Evolutionary conservation across 306 rosid species (phyloP).

Genomic region (Luffa aegyptiaca): DNA sequence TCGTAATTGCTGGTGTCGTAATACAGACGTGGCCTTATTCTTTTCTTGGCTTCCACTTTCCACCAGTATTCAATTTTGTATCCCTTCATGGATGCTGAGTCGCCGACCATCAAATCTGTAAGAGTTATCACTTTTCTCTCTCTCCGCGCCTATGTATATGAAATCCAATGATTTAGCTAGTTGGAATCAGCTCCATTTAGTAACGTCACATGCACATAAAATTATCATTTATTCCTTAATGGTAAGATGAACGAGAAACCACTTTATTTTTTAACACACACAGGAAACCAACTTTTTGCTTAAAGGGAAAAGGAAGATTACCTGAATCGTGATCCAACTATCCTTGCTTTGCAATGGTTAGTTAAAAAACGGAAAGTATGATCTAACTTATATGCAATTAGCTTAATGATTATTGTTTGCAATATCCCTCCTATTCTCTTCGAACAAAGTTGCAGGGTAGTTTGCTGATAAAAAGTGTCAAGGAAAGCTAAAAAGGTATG

Average conservation of each 20-base stretch:
- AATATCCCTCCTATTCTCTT: background rate
- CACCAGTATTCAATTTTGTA: background rate
- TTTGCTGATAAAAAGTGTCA: constrained; percentile 1
- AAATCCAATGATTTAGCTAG: background rate
- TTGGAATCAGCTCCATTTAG: constrained; percentile 1
- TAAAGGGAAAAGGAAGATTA: background rate
- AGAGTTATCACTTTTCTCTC: background rate
- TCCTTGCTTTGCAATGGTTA: background rate
- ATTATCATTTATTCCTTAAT: background rate
- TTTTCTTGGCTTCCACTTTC: background rate
- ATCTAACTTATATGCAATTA: background rate
- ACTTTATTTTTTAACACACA: background rate
- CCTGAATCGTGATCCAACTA: background rate
- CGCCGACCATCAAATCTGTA: background rate
- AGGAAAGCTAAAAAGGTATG: background rate
- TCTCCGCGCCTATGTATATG: background rate
- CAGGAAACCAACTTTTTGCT: background rate
- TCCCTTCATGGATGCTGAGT: constrained; percentile 8
- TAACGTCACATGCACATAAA: background rate
- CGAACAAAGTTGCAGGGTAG: background rate
- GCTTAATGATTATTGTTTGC: background rate
- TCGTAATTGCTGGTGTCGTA: background rate
- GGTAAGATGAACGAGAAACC: constrained; percentile 3
- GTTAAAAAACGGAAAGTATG: background rate
- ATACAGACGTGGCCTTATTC: background rate